A percentile compares a stretch with the other conserved stretches of the same genome.
Evolutionary conservation across 345 rosid species (phyloP).

Genomic region (Nephelium lappaceum): DNA sequence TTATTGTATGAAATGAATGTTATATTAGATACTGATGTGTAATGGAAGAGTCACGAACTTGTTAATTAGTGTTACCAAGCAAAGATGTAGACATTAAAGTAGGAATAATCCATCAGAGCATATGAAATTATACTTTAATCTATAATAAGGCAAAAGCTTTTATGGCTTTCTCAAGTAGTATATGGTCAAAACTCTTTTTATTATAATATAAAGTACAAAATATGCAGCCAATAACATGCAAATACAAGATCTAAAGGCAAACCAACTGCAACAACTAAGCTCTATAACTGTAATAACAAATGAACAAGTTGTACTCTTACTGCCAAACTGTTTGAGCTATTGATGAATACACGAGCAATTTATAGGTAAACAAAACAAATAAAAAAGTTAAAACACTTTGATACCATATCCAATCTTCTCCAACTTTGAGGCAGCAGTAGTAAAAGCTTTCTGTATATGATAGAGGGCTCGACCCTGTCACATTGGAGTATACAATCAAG

Average conservation of each 20-base stretch:
- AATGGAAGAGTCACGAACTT: not conserved
- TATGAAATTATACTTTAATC: not conserved
- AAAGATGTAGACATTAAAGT: not conserved
- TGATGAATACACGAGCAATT: not conserved
- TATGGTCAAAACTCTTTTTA: not conserved
- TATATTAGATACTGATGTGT: not conserved
- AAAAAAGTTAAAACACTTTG: not conserved
- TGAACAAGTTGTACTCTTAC: too few relatives aligned
- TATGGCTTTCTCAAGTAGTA: not conserved
- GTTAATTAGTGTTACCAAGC: not conserved
- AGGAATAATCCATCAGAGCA: not conserved
- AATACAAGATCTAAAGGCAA: not conserved
- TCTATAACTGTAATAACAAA: not conserved
- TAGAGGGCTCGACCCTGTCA: slow-evolving; percentile 80
- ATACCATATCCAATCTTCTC: slow-evolving; percentile 95
- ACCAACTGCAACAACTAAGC: not conserved
- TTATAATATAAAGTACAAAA: not conserved
- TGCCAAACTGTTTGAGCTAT: not conserved
- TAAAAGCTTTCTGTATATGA: slow-evolving; percentile 80
- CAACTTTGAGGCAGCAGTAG: slow-evolving; percentile 82
- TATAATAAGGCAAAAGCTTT: not conserved
- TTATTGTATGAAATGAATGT: not conserved
- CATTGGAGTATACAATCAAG: slow-evolving; percentile 10
- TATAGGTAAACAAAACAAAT: not conserved
- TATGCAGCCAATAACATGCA: not conserved